Percentiles rank a stretch among this genome's conserved stretches.
These are phyloP conservation scores for Salvia splendens DNA, from an alignment of 257 asterid species.

Conservation along the genomic window DNA sequence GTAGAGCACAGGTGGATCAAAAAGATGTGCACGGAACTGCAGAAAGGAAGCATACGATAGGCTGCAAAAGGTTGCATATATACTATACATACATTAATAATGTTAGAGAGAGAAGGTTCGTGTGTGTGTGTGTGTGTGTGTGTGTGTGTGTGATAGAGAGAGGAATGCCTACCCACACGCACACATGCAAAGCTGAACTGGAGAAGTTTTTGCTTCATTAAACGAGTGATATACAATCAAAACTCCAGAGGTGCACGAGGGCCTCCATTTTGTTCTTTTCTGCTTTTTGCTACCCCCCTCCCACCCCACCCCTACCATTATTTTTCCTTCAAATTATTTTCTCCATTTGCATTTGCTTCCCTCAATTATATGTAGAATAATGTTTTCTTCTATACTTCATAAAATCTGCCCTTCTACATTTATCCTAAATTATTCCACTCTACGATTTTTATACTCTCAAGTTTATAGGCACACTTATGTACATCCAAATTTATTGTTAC, in stretches of 20 bases:
- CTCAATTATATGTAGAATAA: constrained; percentile 26
- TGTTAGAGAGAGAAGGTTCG: constrained; percentile 32
- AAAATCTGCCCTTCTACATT: constrained; percentile 31
- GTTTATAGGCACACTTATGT: no score
- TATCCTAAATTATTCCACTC: constrained; percentile 23
- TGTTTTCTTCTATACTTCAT: constrained; percentile 14
- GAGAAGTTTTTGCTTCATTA: constrained; percentile 53
- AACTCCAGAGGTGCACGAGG: constrained; percentile 79
- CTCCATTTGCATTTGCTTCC: constrained; percentile 4
- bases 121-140: constrained; percentile 11
- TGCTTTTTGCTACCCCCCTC: constrained; percentile 40
- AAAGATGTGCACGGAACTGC: constrained; percentile 43
- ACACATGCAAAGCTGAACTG: constrained; percentile 55
- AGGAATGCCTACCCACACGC: constrained; percentile 71
- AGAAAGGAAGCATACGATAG: constrained; percentile 42
- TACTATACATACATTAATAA: constrained; percentile 31
- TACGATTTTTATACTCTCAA: constrained; percentile 2
- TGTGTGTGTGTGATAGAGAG: constrained; percentile 27
- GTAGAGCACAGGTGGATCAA: constrained; percentile 35
- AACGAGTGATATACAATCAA: constrained; percentile 60
- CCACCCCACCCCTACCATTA: constrained; percentile 41
- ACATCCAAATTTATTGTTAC: no score
- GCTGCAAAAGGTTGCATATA: constrained; percentile 43
- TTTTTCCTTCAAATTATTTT: constrained; percentile 42
- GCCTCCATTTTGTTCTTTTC: constrained; percentile 70